Conservation (phyloP, 2,329 filamentous ascomycete genomes). For the Fusarium marasasianum region DNA sequence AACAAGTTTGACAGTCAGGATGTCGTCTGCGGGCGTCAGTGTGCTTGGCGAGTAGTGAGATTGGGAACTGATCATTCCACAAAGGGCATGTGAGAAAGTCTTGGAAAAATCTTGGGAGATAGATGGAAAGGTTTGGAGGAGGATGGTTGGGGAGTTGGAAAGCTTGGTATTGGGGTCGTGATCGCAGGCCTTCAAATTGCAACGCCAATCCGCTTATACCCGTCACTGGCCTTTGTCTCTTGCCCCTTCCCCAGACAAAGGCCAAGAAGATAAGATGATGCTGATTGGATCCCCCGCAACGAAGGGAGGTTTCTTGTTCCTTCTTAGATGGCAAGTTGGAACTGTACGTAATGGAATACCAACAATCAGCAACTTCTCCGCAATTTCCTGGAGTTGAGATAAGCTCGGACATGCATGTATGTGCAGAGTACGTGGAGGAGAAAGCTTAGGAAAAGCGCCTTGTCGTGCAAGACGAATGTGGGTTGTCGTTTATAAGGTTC, state of each 20-base stretch:
- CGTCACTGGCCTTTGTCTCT: conserved; percentile 13
- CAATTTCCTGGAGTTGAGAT: conserved; percentile 15
- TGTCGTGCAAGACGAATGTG: not conserved
- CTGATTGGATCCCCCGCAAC: conserved; percentile 26
- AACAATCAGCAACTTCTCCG: conserved; percentile 20
- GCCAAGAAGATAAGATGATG: conserved; percentile 22
- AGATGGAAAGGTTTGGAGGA: conserved; percentile 12
- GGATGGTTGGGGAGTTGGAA: conserved; percentile 14
- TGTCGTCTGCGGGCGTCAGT: conserved; percentile 12
- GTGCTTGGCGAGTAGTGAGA: conserved; percentile 23
- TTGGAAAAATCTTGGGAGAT: conserved; percentile 24
- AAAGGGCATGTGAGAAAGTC: conserved; percentile 29
- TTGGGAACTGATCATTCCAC: conserved; percentile 7
- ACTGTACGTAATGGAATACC: conserved; percentile 33
- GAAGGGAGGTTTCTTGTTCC: conserved; percentile 14
- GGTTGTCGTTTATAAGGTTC: not conserved
- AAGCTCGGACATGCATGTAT: conserved; percentile 6
- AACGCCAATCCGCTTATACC: conserved; percentile 22
- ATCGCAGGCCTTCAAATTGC: not conserved
- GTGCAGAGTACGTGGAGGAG: not conserved
- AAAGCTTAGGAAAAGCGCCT: not conserved
- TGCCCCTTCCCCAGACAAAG: conserved; percentile 34
- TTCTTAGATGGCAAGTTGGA: not conserved
- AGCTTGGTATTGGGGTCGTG: conserved; percentile 26
- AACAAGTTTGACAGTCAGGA: not conserved